Percentiles rank a stretch among this genome's conserved stretches.
These are phyloP conservation scores for Naegleria lovaniensis DNA, from an alignment of 208 protist species.

Conservation along the genomic window DNA sequence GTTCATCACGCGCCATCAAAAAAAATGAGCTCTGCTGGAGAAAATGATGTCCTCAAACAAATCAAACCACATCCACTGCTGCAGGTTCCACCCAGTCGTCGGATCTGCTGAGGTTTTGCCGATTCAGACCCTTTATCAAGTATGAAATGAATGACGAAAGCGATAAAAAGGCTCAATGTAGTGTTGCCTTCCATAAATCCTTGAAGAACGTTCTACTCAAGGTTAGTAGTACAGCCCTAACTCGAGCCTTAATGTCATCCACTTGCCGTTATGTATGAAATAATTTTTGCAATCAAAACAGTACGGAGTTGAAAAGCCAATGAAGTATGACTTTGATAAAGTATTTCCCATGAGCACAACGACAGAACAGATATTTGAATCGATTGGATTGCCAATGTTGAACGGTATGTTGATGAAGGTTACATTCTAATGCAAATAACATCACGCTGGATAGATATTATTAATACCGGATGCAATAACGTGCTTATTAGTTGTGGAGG, in stretches of 20 bases:
- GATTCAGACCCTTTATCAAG: constrained; percentile 23
- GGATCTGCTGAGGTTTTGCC: not conserved
- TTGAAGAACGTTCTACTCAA: not conserved
- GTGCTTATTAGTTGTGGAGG: not conserved
- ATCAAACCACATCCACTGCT: too few relatives aligned
- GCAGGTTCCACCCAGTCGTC: too few relatives aligned
- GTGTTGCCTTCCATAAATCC: constrained; percentile 20
- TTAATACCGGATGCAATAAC: not conserved
- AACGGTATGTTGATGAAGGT: too few relatives aligned
- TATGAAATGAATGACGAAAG: constrained; percentile 1
- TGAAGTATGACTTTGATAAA: constrained; percentile 19
- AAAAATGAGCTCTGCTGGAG: not conserved
- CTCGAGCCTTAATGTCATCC: not conserved
- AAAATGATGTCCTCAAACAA: too few relatives aligned
- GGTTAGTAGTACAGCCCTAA: not conserved
- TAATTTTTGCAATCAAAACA: not conserved
- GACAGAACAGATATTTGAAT: not conserved
- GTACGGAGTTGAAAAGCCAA: constrained; percentile 12
- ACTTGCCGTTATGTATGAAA: too few relatives aligned
- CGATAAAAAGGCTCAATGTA: not conserved
- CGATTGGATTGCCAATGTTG: not conserved
- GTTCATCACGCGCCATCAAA: too few relatives aligned
- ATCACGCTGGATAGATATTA: too few relatives aligned
- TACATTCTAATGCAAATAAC: too few relatives aligned
- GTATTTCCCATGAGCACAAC: constrained; percentile 21